Evolutionary conservation across 805 yeast species (phyloP), one percentile per base, ranked within the genome.

Genomic region (Candida nitratophila): DNA sequence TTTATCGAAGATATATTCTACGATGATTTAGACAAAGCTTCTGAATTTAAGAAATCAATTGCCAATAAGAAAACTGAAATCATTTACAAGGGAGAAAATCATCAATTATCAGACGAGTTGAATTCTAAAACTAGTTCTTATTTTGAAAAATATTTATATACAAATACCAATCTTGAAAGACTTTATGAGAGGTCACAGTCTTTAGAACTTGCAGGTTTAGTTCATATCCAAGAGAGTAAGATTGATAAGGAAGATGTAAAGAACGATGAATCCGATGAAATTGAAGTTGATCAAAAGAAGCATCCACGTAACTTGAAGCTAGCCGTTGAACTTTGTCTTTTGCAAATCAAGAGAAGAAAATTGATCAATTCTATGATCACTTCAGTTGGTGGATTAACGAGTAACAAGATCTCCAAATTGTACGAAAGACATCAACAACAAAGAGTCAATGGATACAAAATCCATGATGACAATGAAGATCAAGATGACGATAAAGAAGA

Each of bases 121-220:
- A 17, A 19, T 15, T 3, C 21, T 3, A 39, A 30, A 17, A 26
- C 4, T 2, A 39, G 19, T 16, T 15, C 15, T 16, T 17, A 43
- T 16, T 29, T 34, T 24, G 45, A 42, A 12, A 17, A 37, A 26
- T 38, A 24, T 33, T 16, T 29, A 8, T 14, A 6, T 9, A 27
- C 30, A 8, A 31, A 37, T 19, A 19, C 34, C 26, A 15, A 63
- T 40, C 57, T 78, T 40, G 63, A 65, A 14, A 67, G 65, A 40
- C 40, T 61, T 21, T 53, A 55, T 29, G 90, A 83, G 57, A 71
- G 85, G 42, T 68, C 81, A 1, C 90, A 83, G 56, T 81, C 87
- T 1, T 61, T 78, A 51, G 73, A 72, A 48, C 55, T 79, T 47
- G 86, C 86, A 0, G 69, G 74, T 45, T 50, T 75, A 17, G 86